Evolutionary conservation across 2,329 filamentous ascomycete genomes (phyloP).

Genomic region (Aspergillus oerlinghausenensis): DNA sequence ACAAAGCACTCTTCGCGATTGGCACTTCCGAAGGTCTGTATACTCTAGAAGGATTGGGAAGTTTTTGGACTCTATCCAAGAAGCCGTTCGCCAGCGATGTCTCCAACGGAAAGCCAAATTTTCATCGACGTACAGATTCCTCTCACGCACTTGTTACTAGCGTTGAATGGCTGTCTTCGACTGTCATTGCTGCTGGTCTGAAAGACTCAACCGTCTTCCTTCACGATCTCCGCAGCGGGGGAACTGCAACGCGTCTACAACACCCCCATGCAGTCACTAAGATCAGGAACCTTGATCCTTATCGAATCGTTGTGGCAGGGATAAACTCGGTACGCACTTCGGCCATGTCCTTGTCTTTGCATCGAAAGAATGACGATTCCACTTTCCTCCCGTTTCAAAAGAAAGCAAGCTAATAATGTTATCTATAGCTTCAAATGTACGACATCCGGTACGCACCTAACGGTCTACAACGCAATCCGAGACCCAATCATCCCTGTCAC

Average conservation of each 20-base stretch:
- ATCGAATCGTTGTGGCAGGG: constrained; percentile 33
- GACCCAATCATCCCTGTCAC: constrained; percentile 23
- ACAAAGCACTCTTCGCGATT: constrained; percentile 31
- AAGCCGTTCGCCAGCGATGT: constrained; percentile 20
- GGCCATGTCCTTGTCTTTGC: neutral
- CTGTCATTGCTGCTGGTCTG: constrained; percentile 34
- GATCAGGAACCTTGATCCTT: constrained; percentile 33
- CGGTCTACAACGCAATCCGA: constrained; percentile 22
- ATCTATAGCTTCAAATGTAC: constrained; percentile 37
- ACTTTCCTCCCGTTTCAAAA: neutral
- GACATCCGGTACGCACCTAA: constrained; percentile 35
- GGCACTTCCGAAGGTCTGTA: constrained; percentile 36
- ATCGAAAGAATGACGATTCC: neutral
- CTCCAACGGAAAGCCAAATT: constrained; percentile 9
- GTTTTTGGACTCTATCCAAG: constrained; percentile 27
- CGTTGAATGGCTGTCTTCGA: constrained; percentile 36
- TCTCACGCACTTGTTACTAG: constrained; percentile 27
- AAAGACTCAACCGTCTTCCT: constrained; percentile 32
- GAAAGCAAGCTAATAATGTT: neutral
- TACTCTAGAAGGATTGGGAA: constrained; percentile 25
- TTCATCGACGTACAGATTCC: constrained; percentile 17
- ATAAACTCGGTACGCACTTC: constrained; percentile 24
- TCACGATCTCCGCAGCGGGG: constrained; percentile 32
- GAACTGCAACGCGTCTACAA: constrained; percentile 28
- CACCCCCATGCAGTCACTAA: constrained; percentile 32